Conservation (phyloP, 208 protist species). For the Leishmania martiniquensis region DNA sequence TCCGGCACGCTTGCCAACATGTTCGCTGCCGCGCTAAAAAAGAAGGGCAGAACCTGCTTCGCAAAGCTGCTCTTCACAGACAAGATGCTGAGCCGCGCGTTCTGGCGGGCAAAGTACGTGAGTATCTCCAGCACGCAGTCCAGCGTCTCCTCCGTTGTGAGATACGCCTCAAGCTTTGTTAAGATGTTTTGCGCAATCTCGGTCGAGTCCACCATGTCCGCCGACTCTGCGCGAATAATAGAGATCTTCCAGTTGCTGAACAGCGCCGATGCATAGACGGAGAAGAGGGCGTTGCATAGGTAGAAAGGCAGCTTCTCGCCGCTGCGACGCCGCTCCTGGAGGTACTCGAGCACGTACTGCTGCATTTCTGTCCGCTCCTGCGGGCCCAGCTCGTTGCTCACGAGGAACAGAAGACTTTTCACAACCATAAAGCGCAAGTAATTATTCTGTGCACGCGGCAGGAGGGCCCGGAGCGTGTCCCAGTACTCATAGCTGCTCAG, state of each 20-base stretch:
- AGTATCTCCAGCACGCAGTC: slow-evolving; percentile 81
- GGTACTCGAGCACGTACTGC: slow-evolving; percentile 65
- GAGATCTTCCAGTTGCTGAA: slow-evolving; percentile 82
- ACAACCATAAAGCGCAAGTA: slow-evolving; percentile 83
- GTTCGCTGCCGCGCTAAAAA: slow-evolving; percentile 54
- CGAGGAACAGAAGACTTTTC: slow-evolving; percentile 86
- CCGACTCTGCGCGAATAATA: slow-evolving; percentile 39
- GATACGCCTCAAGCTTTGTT: slow-evolving; percentile 46
- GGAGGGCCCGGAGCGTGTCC: slow-evolving; percentile 62
- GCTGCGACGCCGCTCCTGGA: slow-evolving; percentile 31
- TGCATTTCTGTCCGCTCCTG: slow-evolving; percentile 76
- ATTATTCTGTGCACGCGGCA: slow-evolving; percentile 57
- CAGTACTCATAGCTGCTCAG: slow-evolving; percentile 85
- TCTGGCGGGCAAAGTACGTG: slow-evolving; percentile 66
- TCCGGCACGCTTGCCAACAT: slow-evolving; percentile 22
- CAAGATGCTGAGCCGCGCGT: slow-evolving; percentile 45
- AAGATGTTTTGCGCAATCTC: slow-evolving; percentile 37
- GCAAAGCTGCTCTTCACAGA: slow-evolving; percentile 50
- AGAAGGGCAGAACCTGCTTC: slow-evolving; percentile 61
- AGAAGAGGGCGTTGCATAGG: slow-evolving; percentile 67
- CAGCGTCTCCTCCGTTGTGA: slow-evolving; percentile 61
- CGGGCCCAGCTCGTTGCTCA: slow-evolving; percentile 87
- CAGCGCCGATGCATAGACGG: slow-evolving; percentile 69
- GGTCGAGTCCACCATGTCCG: slow-evolving; percentile 31
- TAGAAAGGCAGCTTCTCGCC: slow-evolving; percentile 64